phyloP scores from a whole-genome alignment of 164 flowering plant genomes.

The Piper betle region DNA sequence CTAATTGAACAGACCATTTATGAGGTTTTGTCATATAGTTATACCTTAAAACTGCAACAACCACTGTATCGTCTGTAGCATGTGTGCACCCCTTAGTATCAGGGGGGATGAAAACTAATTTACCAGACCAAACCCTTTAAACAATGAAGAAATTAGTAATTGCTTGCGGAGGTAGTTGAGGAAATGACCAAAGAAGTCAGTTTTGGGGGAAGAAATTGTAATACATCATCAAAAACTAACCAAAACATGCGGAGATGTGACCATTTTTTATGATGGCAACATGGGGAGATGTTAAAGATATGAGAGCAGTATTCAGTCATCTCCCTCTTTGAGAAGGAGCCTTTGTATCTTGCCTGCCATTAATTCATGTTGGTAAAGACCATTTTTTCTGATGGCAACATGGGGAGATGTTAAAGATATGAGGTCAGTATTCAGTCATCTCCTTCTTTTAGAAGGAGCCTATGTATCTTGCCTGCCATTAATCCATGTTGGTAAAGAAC shows the following conservation, averaged over 20 bases:
- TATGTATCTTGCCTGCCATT: no score
- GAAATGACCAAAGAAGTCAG: background rate
- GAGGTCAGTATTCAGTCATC: background rate
- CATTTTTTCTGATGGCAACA: background rate
- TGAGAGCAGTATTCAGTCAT: background rate
- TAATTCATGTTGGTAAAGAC: no score
- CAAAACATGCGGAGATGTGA: background rate
- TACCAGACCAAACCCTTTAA: background rate
- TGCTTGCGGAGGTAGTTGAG: background rate
- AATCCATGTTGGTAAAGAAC: no score
- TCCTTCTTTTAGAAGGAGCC: no score
- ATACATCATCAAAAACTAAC: background rate
- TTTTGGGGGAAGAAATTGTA: background rate
- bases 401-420: background rate
- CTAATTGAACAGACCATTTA: background rate
- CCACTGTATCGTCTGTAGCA: background rate
- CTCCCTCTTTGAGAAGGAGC: no score
- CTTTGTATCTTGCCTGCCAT: no score
- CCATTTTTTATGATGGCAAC: background rate
- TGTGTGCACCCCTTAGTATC: background rate
- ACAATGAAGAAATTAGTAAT: background rate
- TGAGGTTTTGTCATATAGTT: no score
- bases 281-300: background rate
- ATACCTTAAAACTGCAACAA: background rate
- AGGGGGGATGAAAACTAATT: background rate